Evolutionary conservation across 2,329 filamentous ascomycete species (phyloP).

Genomic region (Hypoxylon sp.): DNA sequence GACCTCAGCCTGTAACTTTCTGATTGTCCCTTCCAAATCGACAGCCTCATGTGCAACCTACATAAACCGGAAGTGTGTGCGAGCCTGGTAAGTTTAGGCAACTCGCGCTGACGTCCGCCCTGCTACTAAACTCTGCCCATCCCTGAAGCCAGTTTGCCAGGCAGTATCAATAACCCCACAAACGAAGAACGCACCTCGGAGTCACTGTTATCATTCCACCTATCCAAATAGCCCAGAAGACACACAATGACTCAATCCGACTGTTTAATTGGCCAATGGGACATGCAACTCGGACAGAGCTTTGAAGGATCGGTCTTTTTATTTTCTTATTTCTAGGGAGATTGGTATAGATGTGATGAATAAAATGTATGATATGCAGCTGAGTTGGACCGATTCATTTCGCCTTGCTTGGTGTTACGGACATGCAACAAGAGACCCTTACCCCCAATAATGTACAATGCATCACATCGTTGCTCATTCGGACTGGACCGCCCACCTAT

Average conservation of each 20-base stretch:
- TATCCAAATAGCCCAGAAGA: conserved; percentile 7
- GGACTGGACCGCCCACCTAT: conserved; percentile 18
- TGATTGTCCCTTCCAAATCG: conserved; percentile 20
- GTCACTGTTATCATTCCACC: conserved; percentile 28
- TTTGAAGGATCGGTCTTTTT: conserved; percentile 18
- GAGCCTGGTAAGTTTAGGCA: conserved; percentile 29
- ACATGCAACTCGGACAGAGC: conserved; percentile 4
- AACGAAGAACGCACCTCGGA: conserved; percentile 33
- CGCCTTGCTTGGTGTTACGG: conserved; percentile 26
- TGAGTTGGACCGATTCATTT: conserved; percentile 35
- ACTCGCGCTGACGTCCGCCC: conserved; percentile 23
- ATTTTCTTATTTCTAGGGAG: conserved; percentile 9
- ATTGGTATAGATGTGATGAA: conserved; percentile 30
- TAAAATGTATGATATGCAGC: conserved; percentile 29
- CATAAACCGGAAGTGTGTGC: conserved; percentile 19
- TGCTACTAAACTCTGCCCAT: conserved; percentile 14
- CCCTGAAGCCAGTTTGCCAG: conserved; percentile 40
- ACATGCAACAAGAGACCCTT: conserved; percentile 16
- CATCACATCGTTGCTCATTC: conserved; percentile 33
- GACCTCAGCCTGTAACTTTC: conserved; percentile 35
- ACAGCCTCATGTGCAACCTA: conserved; percentile 40
- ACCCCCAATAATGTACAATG: conserved; percentile 34
- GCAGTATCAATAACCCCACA: conserved; percentile 18
- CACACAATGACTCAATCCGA: conserved; percentile 29
- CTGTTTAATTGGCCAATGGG: conserved; percentile 41